Base-by-base conservation (phyloP, 1,139 yeast genomes). In the Geotrichum europaeum region DNA sequence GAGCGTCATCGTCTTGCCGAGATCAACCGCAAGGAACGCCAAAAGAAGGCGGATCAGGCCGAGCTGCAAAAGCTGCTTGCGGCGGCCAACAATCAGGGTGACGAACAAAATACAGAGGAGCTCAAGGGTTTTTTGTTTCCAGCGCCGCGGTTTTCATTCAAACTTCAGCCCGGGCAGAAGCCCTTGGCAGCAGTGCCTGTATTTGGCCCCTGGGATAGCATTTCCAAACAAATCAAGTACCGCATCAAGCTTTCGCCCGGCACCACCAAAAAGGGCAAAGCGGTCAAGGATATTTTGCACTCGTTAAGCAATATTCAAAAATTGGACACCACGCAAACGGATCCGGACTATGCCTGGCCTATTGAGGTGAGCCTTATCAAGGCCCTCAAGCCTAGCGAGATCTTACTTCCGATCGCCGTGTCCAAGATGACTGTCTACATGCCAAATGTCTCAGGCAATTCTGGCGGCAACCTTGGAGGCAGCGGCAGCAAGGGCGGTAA, bases 181-280 rank as follows among this genome's bases (percentile, higher is more conserved):
- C 75, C 76, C 0, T 66, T 86, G 15, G 89, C 84, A 57, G 83
- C 88, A 7, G 82, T 94, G 9, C 96, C 98, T 0, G 85, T 89
- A 10, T 92, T 91, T 79, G 98, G 94, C 0, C 99, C 99, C 1
- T 95, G 97, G 96, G 75, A 82, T 13, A 81, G 97, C 0, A 74
- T 94, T 67, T 81, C 78, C 64, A 87, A 87, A 71, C 47, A 40
- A 40, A 83, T 81, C 74, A 87, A 89, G 71, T 91, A 88, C 75
- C 91, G 90, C 71, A 86, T 89, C 49, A 92, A 94, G 73, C 75
- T 94, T 51, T 90, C 85, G 66, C 95, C 96, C 0, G 99, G 99
- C 0, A 79, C 81, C 52, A 85, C 86, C 32, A 94, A 95, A 73
- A 94, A 92, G 73, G 96, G 97, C 2, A 94, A 94, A 70, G 86